Evolutionary conservation across 257 asterid genomes (phyloP).

Genomic region (Lithospermum erythrorhizon): DNA sequence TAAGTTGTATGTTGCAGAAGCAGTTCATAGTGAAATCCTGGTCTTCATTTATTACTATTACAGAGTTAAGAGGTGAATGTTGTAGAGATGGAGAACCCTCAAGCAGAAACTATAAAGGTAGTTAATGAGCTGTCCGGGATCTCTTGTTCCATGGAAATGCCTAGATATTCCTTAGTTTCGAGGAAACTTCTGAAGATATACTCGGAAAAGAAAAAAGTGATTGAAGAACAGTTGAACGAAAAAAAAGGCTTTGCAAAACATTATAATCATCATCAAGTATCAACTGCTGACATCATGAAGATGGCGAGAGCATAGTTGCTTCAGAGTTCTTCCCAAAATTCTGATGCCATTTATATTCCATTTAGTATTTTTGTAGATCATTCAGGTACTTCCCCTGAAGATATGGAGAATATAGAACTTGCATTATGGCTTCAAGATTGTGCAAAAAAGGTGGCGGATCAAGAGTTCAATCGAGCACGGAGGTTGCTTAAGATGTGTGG

Average conservation of each 20-base stretch:
- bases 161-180: background rate
- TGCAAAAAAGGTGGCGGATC: slow-evolving; percentile 32
- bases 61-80: background rate
- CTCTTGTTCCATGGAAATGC: background rate
- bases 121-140: background rate
- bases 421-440: slow-evolving; percentile 34
- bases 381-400: slow-evolving; percentile 19
- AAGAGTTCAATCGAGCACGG: slow-evolving; percentile 24
- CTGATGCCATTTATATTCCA: slow-evolving; percentile 1
- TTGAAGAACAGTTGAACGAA: background rate
- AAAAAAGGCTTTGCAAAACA: background rate
- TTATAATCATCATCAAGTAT: background rate
- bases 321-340: background rate
- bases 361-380: background rate
- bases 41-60: background rate
- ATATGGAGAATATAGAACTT: slow-evolving; percentile 25
- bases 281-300: slow-evolving; percentile 12
- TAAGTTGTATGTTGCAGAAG: background rate
- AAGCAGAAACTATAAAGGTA: slow-evolving; percentile 2
- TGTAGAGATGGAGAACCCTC: slow-evolving; percentile 8
- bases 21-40: background rate
- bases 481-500: slow-evolving; percentile 20
- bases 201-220: slow-evolving; percentile 1
- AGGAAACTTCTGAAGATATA: slow-evolving; percentile 6
- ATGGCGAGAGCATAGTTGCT: slow-evolving; percentile 9